Evolutionary conservation across 1,139 yeast genomes (phyloP), one percentile per base, ranked within the genome.

Genomic region (Taphrina confusa): DNA sequence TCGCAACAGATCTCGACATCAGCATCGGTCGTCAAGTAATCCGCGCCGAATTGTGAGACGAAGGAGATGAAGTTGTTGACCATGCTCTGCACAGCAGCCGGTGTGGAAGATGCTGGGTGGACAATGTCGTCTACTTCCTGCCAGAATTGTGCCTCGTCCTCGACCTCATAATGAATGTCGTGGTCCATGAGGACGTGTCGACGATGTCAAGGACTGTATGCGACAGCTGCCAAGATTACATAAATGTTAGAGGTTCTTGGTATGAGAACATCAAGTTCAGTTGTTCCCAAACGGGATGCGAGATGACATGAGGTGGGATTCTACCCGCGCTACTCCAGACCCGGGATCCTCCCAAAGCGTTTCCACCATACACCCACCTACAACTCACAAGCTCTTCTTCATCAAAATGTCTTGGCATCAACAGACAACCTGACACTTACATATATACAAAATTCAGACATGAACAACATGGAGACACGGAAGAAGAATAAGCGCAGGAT

Each of bases 1-100:
- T 65, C 65, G 28, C 71, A 71, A 62, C 74, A 73, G 28, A 63
- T 62, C 14, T 70, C 65, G 42, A 73, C 66, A 37, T 72, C 72
- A 28, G 67, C 70, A 57, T 73, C 75, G 12, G 63, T 60, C 6
- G 63, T 60, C 42, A 73, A 66, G 60, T 69, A 72, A 27, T 67
- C 66, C 40, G 69, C 69, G 34, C 55, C 42, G 61, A 70, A 71
- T 31, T 63, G 61, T 16, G 72, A 61, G 2, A 72, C 72, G 46
- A 70, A 67, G 28, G 66, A 65, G 31, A 72, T 57, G 54, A 68
- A 71, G 20, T 71, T 67, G 28, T 62, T 47, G 23, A 72, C 61
- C 4, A 69, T 68, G 39, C 40, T 36, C 25, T 56, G 65, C 51
- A 65, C 51, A 47, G 58, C 49, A 22, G 31, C 40, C 11, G 61